Evolutionary conservation across 345 rosid species (phyloP).

Genomic region (Eucalyptus cloeziana): DNA sequence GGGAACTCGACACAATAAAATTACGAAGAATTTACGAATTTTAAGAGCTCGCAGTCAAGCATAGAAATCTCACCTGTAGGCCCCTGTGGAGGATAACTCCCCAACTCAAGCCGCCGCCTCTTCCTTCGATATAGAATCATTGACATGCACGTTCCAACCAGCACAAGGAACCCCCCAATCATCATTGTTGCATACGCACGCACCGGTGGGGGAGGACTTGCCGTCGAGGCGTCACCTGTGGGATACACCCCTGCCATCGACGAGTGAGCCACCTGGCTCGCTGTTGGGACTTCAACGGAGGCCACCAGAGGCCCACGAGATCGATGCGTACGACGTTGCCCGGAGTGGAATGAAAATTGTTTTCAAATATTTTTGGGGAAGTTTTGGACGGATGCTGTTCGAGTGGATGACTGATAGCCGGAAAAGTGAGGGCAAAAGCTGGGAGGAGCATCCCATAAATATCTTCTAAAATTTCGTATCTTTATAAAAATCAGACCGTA

Average conservation of each 20-base stretch:
- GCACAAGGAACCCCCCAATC: slow-evolving; percentile 6
- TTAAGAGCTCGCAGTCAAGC: background rate
- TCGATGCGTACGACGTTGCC: background rate
- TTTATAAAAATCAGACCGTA: too few species aligned
- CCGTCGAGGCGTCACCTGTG: too few species aligned
- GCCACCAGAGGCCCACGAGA: background rate
- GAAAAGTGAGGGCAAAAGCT: too few species aligned
- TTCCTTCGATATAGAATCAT: slow-evolving; percentile 2
- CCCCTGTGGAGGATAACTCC: background rate
- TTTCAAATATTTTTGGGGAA: background rate
- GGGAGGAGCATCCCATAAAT: too few species aligned
- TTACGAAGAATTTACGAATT: background rate
- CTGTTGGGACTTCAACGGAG: too few species aligned
- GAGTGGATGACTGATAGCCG: background rate
- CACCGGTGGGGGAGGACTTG: too few species aligned
- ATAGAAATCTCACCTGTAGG: slow-evolving; percentile 1
- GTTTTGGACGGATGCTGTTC: background rate
- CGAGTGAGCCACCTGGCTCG: too few species aligned
- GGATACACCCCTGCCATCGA: too few species aligned
- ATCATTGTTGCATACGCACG: too few species aligned
- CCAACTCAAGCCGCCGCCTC: background rate
- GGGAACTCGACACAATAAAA: background rate
- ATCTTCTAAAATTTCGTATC: too few species aligned
- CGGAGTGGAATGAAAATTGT: background rate
- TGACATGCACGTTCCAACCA: background rate